phyloP scores from a whole-genome alignment of 106 monocot genomes.

The Dendrobium catenatum region DNA sequence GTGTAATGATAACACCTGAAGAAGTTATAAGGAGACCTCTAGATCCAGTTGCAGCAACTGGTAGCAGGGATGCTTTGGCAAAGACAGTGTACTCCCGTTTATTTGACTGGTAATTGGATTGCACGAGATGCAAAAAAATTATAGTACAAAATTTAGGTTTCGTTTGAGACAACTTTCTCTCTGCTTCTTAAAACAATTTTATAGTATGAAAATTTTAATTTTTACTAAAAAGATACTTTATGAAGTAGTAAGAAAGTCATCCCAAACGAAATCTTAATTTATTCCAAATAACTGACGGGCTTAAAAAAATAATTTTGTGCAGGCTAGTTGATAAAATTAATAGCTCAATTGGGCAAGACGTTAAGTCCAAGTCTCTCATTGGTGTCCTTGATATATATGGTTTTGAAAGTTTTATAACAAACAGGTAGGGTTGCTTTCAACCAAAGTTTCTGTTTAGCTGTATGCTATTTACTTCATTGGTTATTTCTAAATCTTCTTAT shows the following conservation, averaged over 20 bases:
- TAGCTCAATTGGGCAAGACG: constrained; percentile 91
- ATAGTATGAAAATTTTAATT: too few relatives aligned
- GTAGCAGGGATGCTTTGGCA: constrained; percentile 94
- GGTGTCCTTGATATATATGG: constrained; percentile 99
- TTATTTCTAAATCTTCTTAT: not conserved
- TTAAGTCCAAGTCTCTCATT: constrained; percentile 72
- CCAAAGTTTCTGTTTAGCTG: not conserved
- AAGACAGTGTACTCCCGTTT: constrained; percentile 91
- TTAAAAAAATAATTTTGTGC: constrained; percentile 8
- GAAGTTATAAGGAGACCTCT: constrained; percentile 92
- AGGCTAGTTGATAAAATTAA: constrained; percentile 98
- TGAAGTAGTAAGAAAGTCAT: too few relatives aligned
- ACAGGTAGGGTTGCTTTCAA: constrained; percentile 41
- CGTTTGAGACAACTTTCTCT: too few relatives aligned
- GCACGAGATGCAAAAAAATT: not conserved
- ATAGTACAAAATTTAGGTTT: not conserved
- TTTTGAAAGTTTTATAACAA: constrained; percentile 95
- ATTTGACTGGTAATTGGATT: constrained; percentile 84
- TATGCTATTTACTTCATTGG: not conserved
- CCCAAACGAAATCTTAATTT: not conserved
- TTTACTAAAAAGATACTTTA: too few relatives aligned
- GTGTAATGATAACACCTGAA: constrained; percentile 97
- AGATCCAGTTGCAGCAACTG: constrained; percentile 70
- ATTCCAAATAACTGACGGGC: not conserved
- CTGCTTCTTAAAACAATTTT: too few relatives aligned